Conservation (phyloP, 2,329 filamentous ascomycete species). For the Neopestalotiopsis rosae region DNA sequence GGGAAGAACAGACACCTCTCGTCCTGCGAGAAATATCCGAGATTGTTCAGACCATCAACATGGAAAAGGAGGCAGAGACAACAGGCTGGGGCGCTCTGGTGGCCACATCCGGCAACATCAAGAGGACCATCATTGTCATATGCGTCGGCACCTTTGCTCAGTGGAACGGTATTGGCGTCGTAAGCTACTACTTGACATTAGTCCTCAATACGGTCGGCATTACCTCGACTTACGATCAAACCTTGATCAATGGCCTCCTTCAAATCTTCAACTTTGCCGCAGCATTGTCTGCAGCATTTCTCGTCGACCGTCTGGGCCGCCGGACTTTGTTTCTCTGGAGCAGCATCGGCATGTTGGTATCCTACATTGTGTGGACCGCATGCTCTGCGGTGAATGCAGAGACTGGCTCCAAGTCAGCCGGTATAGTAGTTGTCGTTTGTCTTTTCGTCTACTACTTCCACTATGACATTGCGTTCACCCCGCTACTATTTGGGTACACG, state of each 20-base stretch:
- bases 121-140: slow-evolving; percentile 21
- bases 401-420: slow-evolving; percentile 37
- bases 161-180: slow-evolving; percentile 39
- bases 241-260: slow-evolving; percentile 41
- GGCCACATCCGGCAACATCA: slow-evolving; percentile 26
- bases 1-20: slow-evolving; percentile 42
- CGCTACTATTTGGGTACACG: slow-evolving; percentile 50
- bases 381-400: slow-evolving; percentile 38
- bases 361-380: slow-evolving; percentile 45
- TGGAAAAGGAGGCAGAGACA: slow-evolving; percentile 43
- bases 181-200: slow-evolving; percentile 40
- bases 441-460: slow-evolving; percentile 54
- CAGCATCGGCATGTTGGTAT: slow-evolving; percentile 41
- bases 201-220: slow-evolving; percentile 43
- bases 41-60: slow-evolving; percentile 50
- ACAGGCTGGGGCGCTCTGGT: slow-evolving; percentile 34
- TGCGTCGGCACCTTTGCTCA: slow-evolving; percentile 32
- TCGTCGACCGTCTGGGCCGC: slow-evolving; percentile 48
- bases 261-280: slow-evolving; percentile 43
- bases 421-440: slow-evolving; percentile 51
- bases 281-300: slow-evolving; percentile 40
- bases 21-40: slow-evolving; percentile 54
- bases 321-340: slow-evolving; percentile 46
- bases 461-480: slow-evolving; percentile 53
- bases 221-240: slow-evolving; percentile 38